Evolutionary conservation across 441 rosid genomes (phyloP).

Genomic region (Pelargonium fulgidum): DNA sequence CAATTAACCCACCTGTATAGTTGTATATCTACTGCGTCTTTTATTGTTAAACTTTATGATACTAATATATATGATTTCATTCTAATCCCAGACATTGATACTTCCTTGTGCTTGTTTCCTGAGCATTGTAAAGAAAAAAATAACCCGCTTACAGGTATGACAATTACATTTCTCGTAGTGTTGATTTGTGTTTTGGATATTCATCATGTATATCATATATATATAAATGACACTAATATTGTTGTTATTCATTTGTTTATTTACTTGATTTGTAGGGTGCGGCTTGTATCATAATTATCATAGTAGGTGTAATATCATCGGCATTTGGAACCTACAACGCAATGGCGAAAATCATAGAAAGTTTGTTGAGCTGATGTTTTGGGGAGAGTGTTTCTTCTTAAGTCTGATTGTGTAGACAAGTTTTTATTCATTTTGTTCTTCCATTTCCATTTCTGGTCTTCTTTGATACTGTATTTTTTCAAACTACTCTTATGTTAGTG

Average conservation of each 20-base stretch:
- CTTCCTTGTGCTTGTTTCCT: constrained; percentile 6
- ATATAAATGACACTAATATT: background rate
- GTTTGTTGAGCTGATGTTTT: constrained; percentile 32
- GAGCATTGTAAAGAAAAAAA: background rate
- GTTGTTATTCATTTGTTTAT: background rate
- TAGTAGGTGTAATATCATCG: constrained; percentile 54
- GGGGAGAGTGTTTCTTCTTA: constrained; percentile 6
- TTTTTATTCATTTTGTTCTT: background rate
- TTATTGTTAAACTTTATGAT: background rate
- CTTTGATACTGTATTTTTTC: too few species aligned
- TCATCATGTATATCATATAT: too few species aligned
- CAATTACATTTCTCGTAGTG: background rate
- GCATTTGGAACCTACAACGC: constrained; percentile 61
- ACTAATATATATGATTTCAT: background rate
- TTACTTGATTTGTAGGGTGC: constrained; percentile 32
- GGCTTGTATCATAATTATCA: constrained; percentile 46
- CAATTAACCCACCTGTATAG: background rate
- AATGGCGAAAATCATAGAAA: constrained; percentile 49
- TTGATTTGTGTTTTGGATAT: too few species aligned
- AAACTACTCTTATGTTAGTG: background rate
- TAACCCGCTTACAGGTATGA: constrained; percentile 6
- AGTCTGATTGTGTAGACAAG: background rate
- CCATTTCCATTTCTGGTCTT: background rate
- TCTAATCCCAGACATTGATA: background rate
- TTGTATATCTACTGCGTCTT: background rate